Evolutionary conservation across 306 rosid genomes (phyloP), one percentile per base, ranked within the genome.

Genomic region (Cucumis cinereus): DNA sequence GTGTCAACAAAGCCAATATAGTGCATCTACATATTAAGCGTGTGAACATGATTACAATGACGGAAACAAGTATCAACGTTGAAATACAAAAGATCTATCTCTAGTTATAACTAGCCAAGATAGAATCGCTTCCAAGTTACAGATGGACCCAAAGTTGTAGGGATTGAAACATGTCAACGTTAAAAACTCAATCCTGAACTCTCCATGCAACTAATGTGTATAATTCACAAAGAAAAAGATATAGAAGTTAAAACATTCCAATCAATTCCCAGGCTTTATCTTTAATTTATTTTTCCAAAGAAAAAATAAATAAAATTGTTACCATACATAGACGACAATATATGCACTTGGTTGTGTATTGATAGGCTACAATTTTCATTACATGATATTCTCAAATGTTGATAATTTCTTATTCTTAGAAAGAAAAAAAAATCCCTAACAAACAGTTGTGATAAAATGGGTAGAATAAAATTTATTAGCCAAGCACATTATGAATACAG

Each of bases 1-100:
- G 93, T 52, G 78, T 94, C 99, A 38, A 94, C 88, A 80, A 94
- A 94, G 78, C 97, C 99, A 83, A 94, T 80, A 77, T 90, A 80
- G 83, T 94, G 99, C 96, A 94, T 92, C 99, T 94, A 79, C 80
- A 61, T 56, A 79, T 28, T 26, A 70, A 75, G 74, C 50, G 52
- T 60, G 73, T 63, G 12, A 68, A 26, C 47, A 28, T 61, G 68
- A 73, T 74, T 71, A 61, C 35, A 74, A 79, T 49, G 75, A 76
- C 62, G 41, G 60, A 83, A 58, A 26, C 40, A 61, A 56, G 16
- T n/a, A 69, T 22, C 71, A 22, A 60, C 43, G 15, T 36, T n/a
- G 52, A 28, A 41, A 43, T 43, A 22, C 56, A 5, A 40, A 66
- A 6, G 12, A 36, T 20, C 38, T 7, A 45, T 70, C 41, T 24